Base-by-base conservation (phyloP, 2,329 filamentous ascomycete species). In the Aspergillus sergii region DNA sequence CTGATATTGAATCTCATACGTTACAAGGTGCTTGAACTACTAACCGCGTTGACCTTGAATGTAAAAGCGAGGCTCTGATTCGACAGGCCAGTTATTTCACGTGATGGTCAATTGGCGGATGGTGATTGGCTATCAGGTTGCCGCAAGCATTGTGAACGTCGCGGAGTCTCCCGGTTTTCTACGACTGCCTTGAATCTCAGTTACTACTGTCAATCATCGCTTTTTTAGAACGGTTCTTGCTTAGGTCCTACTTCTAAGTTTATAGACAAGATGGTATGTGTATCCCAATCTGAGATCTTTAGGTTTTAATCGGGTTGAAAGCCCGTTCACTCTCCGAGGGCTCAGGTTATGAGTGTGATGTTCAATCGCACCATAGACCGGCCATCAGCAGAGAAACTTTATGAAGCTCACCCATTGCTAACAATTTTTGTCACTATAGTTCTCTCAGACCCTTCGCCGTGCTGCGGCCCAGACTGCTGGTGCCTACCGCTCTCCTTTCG, bases 401-500 rank as follows among this genome's bases (percentile, higher is more conserved):
- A 34, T 32, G 51, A 11, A 58, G 5, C 46, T 46, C 7, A 30
- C 51, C 34, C 59, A 46, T 59, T 73, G 69, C 75, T 68, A 57
- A 66, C 26, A 57, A 54, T 53, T 30, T 36, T 45, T 53, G 57
- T 41, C 28, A 10, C 46, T 28, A 64, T 58, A 76, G 73, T 76
- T 78, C 72, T 69, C 73, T 66, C 69, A 75, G 60, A 74, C 75
- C 58, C 67, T 73, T 65, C 75, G 75, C 68, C 75, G 75, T 58
- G 73, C 75, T 63, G 75, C 74, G 68, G 72, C 71, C 76, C 76
- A 82, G 73, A 61, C 62, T 61, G 65, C 62, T 60, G 64, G 62
- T 60, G 80, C 82, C 65, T 87, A 85, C 77, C 77, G 81, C 76
- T 86, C 84, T 74, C 83, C 82, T 61, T 87, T 84, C 73, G 86